phyloP scores from a whole-genome alignment of 352 stramenopile genomes.

The Phytophthora pinifolia region DNA sequence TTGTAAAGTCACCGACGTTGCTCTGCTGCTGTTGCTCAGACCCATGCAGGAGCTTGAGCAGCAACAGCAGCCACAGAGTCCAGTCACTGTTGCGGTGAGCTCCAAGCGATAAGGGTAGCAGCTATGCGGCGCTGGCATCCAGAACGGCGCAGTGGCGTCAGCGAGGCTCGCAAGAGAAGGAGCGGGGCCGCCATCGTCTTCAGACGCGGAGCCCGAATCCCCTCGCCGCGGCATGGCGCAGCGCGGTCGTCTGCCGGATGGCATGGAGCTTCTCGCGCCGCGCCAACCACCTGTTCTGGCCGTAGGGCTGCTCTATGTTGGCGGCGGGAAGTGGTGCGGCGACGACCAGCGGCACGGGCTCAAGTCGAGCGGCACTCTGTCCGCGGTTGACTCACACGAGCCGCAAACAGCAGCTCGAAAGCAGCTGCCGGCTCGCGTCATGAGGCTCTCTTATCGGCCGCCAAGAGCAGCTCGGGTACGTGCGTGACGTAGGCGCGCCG shows the following conservation, averaged over 20 bases:
- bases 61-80: background rate
- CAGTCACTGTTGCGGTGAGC: background rate
- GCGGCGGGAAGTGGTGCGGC: constrained; percentile 15
- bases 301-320: constrained; percentile 33
- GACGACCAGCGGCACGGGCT: constrained; percentile 12
- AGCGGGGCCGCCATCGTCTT: constrained; percentile 17
- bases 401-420: constrained; percentile 29
- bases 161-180: constrained; percentile 15
- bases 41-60: background rate
- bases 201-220: constrained; percentile 14
- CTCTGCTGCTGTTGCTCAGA: too few relatives aligned
- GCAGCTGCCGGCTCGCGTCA: constrained; percentile 16
- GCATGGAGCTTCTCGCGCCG: constrained; percentile 4
- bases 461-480: constrained; percentile 28
- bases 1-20: too few relatives aligned
- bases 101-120: constrained; percentile 5
- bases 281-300: constrained; percentile 29
- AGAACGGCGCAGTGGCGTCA: constrained; percentile 13
- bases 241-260: constrained; percentile 27
- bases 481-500: constrained; percentile 27
- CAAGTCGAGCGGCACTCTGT: background rate
- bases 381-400: constrained; percentile 23
- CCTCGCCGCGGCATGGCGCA: background rate
- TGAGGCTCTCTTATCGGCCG: constrained; percentile 28
- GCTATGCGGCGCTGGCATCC: constrained; percentile 21